phyloP scores from a whole-genome alignment of 2,329 filamentous ascomycete genomes.

The Stenocarpella maydis region DNA sequence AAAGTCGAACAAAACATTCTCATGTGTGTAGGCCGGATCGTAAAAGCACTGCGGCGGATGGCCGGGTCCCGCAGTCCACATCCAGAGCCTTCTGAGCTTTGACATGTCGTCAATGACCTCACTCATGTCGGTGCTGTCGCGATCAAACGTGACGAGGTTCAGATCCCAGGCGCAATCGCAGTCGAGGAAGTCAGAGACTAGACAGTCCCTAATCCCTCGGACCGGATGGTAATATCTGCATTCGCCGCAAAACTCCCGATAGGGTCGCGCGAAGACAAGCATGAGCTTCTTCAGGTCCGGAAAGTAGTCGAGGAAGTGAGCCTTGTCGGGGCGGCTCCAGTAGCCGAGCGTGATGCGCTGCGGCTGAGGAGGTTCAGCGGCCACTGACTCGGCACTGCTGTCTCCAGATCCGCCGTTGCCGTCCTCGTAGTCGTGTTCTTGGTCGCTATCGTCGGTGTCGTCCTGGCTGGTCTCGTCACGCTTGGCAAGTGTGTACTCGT shows the following conservation, averaged over 20 bases:
- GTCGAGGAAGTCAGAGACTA: background rate
- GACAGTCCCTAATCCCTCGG: fast-evolving
- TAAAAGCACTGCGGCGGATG: background rate
- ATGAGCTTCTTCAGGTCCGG: background rate
- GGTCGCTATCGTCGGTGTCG: background rate
- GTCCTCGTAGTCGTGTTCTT: background rate
- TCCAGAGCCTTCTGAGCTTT: background rate
- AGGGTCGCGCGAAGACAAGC: background rate
- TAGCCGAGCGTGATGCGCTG: background rate
- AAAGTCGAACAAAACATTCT: background rate
- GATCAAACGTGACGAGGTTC: background rate
- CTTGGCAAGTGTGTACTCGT: background rate
- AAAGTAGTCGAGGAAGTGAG: background rate
- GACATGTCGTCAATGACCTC: background rate
- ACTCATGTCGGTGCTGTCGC: background rate
- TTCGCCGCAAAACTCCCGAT: fast-evolving
- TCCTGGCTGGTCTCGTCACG: background rate
- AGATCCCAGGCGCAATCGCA: background rate
- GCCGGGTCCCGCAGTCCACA: fast-evolving
- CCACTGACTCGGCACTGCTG: background rate
- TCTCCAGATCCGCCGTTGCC: background rate
- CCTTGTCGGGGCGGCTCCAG: background rate
- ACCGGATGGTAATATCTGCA: fast-evolving
- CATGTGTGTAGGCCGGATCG: background rate
- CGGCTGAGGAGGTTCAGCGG: background rate